phyloP scores from a whole-genome alignment of 2,329 filamentous ascomycete genomes.

The Dendrostoma leiphaemia region DNA sequence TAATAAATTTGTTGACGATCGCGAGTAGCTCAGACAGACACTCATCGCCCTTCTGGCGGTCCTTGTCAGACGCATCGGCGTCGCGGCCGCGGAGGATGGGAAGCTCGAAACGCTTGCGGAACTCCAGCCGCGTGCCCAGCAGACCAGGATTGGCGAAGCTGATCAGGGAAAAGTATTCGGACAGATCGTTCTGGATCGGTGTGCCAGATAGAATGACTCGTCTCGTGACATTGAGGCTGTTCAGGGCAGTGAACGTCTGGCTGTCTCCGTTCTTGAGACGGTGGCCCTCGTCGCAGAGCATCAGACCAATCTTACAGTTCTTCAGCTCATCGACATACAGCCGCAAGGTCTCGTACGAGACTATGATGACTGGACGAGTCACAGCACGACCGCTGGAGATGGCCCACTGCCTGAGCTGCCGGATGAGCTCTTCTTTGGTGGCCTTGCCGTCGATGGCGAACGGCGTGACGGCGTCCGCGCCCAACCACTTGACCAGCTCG shows the following conservation, averaged over 20 bases:
- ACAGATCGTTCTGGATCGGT: constrained; percentile 97
- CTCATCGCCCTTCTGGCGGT: constrained; percentile 79
- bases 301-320: constrained; percentile 83
- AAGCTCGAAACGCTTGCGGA: constrained; percentile 89
- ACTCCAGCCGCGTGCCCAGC: constrained; percentile 83
- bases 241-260: constrained; percentile 89
- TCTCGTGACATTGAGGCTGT: constrained; percentile 83
- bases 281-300: constrained; percentile 96
- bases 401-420: constrained; percentile 91
- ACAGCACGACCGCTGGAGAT: constrained; percentile 87
- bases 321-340: constrained; percentile 88
- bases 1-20: constrained; percentile 97
- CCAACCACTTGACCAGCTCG: constrained; percentile 94
- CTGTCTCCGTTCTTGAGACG: constrained; percentile 95
- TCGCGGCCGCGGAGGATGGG: constrained; percentile 91
- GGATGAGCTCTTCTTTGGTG: constrained; percentile 86
- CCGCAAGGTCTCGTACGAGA: constrained; percentile 94
- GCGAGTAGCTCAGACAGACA: constrained; percentile 76
- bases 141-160: constrained; percentile 96
- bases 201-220: constrained; percentile 95
- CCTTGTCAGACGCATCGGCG: constrained; percentile 79
- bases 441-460: constrained; percentile 98
- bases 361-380: constrained; percentile 90
- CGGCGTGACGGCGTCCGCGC: constrained; percentile 82
- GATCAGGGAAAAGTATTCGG: constrained; percentile 93